Conservation (phyloP, 495 filamentous ascomycete species). For the Aspergillus olivimuriae region DNA sequence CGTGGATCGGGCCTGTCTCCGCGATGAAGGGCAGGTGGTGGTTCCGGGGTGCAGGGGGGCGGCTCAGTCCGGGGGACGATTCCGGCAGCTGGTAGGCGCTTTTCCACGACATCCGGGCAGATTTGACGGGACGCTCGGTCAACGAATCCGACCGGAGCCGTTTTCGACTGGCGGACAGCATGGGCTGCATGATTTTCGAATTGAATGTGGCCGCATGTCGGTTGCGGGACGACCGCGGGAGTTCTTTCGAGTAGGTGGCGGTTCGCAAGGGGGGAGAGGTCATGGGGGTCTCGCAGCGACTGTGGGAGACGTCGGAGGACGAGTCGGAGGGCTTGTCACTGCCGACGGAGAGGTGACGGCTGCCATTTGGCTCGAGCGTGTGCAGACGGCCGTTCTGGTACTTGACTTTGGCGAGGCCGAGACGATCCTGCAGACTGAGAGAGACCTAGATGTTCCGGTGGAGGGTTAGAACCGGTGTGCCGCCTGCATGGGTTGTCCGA, state of each 20-base stretch:
- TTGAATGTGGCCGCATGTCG: slow-evolving; percentile 45
- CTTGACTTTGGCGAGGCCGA: slow-evolving; percentile 95
- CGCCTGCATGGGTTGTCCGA: too few relatives aligned
- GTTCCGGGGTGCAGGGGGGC: slow-evolving; percentile 32
- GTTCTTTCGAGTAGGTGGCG: slow-evolving; percentile 38
- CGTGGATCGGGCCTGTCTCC: slow-evolving; percentile 59
- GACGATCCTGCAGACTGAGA: slow-evolving; percentile 79
- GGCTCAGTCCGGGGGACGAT: slow-evolving; percentile 64
- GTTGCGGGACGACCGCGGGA: slow-evolving; percentile 39
- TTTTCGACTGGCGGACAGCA: slow-evolving; percentile 49
- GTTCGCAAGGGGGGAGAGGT: slow-evolving; percentile 37
- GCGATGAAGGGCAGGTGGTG: slow-evolving; percentile 65
- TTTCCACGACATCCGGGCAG: slow-evolving; percentile 63
- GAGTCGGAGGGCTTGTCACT: slow-evolving; percentile 60
- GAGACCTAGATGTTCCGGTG: slow-evolving; percentile 85
- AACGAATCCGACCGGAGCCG: slow-evolving; percentile 65
- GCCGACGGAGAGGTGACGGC: slow-evolving; percentile 29
- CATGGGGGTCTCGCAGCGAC: slow-evolving; percentile 41
- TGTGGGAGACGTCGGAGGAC: slow-evolving; percentile 57
- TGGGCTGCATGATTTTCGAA: slow-evolving; percentile 39
- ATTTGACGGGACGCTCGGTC: slow-evolving; percentile 48
- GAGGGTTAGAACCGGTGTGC: too few relatives aligned
- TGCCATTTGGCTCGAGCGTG: slow-evolving; percentile 51
- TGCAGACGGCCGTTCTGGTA: slow-evolving; percentile 68
- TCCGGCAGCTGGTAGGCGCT: slow-evolving; percentile 64